Percentiles rank a stretch among this genome's conserved stretches.
phyloP scores from a whole-genome alignment of 1,139 yeast genomes.

The Sugiyamaella neomexicana region DNA sequence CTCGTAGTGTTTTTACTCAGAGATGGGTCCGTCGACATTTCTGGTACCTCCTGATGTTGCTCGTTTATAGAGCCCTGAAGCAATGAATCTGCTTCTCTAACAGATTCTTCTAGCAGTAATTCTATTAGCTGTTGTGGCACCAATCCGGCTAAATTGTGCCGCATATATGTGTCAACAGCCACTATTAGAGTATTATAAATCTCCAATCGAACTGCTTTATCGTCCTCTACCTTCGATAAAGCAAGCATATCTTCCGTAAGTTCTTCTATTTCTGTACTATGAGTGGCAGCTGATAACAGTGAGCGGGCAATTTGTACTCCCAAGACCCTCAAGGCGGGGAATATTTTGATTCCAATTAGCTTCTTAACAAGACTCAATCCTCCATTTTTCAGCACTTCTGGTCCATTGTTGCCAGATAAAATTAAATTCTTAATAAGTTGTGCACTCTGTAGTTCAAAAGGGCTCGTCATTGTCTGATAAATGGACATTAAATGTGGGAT shows the following conservation, averaged over 20 bases:
- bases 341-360: conserved; percentile 24
- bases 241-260: neutral
- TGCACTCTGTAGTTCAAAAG: conserved; percentile 33
- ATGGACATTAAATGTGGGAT: conserved; percentile 17
- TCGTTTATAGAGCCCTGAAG: no score
- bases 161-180: conserved; percentile 18
- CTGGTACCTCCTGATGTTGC: no score
- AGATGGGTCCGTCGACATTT: neutral
- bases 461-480: conserved; percentile 17
- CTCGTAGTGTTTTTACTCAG: neutral
- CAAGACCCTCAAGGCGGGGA: conserved; percentile 23
- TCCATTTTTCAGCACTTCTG: conserved; percentile 18
- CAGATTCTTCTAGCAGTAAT: conserved; percentile 6
- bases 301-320: conserved; percentile 27
- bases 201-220: conserved; percentile 19
- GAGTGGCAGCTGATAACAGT: conserved; percentile 15
- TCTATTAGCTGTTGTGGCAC: neutral
- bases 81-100: neutral
- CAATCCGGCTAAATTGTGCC: neutral
- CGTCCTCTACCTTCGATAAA: conserved; percentile 10
- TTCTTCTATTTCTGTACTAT: neutral
- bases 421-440: conserved; percentile 32
- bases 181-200: conserved; percentile 24
- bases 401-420: conserved; percentile 9
- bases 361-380: conserved; percentile 26